Percentiles rank a stretch among this genome's conserved stretches.
These are phyloP conservation scores for Eucalyptus grandis DNA, from an alignment of 345 rosid species.

Conservation along the genomic window DNA sequence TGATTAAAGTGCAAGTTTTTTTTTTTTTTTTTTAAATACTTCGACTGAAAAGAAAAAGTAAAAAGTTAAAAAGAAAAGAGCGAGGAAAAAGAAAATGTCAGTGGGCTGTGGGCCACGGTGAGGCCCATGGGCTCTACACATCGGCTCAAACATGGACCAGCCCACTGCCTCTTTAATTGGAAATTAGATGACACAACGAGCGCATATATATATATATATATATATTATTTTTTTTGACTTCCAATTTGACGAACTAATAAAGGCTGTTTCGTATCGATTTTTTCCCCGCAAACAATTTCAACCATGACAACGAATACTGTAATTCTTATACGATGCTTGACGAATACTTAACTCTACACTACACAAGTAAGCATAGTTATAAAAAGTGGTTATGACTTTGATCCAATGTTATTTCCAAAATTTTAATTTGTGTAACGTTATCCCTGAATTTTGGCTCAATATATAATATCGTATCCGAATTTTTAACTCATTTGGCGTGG, in stretches of 20 bases:
- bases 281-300: neutral
- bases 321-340: neutral
- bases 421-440: fast-evolving
- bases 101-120: neutral
- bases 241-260: neutral
- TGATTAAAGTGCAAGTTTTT: neutral
- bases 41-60: neutral
- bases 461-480: fast-evolving
- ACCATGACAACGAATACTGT: neutral
- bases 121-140: neutral
- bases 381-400: neutral
- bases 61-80: neutral
- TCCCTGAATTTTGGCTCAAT: fast-evolving
- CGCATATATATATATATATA: too few species aligned
- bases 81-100: neutral
- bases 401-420: fast-evolving
- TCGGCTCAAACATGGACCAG: neutral
- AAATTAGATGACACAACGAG: neutral
- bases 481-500: fast-evolving
- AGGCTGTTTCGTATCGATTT: neutral
- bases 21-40: too few species aligned
- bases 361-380: neutral
- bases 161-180: neutral
- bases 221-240: neutral
- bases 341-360: neutral